A percentile compares a stretch with the other conserved stretches of the same genome.
These are phyloP conservation scores for Coemansia sp. DNA, from an alignment of 192 early-diverging fungal genomes.

Conservation along the genomic window DNA sequence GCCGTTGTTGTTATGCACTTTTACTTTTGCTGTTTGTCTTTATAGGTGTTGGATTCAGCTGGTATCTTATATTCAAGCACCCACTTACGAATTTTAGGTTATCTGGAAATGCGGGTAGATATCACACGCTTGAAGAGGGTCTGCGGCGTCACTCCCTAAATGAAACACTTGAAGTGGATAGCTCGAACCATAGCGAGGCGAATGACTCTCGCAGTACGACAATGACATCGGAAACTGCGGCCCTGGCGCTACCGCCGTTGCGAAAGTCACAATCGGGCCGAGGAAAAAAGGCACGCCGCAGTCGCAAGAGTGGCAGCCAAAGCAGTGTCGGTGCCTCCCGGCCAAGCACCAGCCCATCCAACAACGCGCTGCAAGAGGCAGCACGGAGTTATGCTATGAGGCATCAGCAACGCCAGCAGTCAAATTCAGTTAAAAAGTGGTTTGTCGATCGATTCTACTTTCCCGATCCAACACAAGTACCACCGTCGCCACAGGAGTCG, in stretches of 20 bases:
- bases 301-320: constrained; percentile 26
- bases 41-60: constrained; percentile 49
- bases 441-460: constrained; percentile 55
- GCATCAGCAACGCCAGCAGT: constrained; percentile 45
- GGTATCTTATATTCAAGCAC: constrained; percentile 51
- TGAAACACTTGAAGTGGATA: constrained; percentile 24
- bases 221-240: constrained; percentile 31
- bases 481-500: constrained; percentile 33
- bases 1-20: background rate
- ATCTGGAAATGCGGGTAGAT: constrained; percentile 21
- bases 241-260: constrained; percentile 3
- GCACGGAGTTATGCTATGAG: constrained; percentile 47
- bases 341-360: constrained; percentile 14
- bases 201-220: constrained; percentile 40
- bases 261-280: constrained; percentile 12
- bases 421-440: constrained; percentile 46
- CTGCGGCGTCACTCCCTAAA: constrained; percentile 46
- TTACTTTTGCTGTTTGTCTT: background rate
- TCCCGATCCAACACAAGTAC: constrained; percentile 49
- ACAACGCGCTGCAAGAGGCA: constrained; percentile 36
- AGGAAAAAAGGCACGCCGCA: constrained; percentile 31
- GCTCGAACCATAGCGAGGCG: constrained; percentile 29
- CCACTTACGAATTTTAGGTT: constrained; percentile 46
- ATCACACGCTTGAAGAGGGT: constrained; percentile 48
- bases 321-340: constrained; percentile 12